Conservation (phyloP, 306 rosid species). For the Quillaja saponaria region DNA sequence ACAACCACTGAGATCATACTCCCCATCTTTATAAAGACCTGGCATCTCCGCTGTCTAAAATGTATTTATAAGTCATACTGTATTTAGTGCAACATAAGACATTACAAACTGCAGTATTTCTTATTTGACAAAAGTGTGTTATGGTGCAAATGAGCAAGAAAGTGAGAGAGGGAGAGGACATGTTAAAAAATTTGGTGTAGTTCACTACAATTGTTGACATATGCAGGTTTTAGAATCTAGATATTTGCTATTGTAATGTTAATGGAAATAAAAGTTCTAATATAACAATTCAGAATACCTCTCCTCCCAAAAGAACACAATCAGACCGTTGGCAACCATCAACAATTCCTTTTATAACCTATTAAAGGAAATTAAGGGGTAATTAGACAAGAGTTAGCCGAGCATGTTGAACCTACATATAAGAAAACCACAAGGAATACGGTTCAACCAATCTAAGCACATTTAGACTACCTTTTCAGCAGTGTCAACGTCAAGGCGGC, state of each 20-base stretch:
- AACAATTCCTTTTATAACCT: conserved; percentile 93
- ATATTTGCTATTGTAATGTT: too few species aligned
- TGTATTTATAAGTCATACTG: conserved; percentile 26
- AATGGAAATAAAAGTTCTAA: too few species aligned
- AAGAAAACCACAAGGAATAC: not conserved
- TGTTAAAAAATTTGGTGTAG: not conserved
- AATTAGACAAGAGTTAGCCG: conserved; percentile 3
- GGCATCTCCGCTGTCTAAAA: conserved; percentile 98
- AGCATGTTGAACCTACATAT: not conserved
- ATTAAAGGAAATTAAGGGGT: not conserved
- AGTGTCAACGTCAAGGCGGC: conserved; percentile 85
- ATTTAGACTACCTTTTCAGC: conserved; percentile 69
- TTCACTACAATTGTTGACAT: not conserved
- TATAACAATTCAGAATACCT: conserved; percentile 54
- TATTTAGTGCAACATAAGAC: conserved; percentile 7
- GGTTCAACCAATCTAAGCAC: conserved; percentile 11
- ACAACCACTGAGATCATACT: conserved; percentile 93
- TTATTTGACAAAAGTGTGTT: not conserved
- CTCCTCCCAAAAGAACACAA: conserved; percentile 87
- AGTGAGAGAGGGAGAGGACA: too few species aligned
- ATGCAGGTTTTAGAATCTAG: too few species aligned
- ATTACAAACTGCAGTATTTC: not conserved
- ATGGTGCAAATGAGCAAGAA: too few species aligned
- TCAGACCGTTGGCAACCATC: conserved; percentile 90
- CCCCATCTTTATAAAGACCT: conserved; percentile 79